A percentile compares a stretch with the other conserved stretches of the same genome.
These are phyloP conservation scores for Teunomyces atbi DNA, from an alignment of 805 yeast species.

Conservation along the genomic window DNA sequence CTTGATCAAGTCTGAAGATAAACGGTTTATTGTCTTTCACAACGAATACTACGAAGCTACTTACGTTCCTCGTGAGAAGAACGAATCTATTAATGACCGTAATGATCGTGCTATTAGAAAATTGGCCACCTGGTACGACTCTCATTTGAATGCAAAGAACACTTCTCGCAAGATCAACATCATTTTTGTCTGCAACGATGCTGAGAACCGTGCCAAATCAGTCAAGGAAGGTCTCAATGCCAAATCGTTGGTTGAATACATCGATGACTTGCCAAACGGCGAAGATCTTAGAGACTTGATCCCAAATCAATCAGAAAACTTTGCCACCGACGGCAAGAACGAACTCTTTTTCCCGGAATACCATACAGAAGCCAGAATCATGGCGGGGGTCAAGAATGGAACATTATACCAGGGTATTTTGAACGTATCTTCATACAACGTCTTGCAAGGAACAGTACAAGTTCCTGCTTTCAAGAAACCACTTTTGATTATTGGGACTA, in stretches of 20 bases:
- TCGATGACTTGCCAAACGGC: constrained; percentile 65
- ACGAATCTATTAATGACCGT: constrained; percentile 81
- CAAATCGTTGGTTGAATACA: constrained; percentile 63
- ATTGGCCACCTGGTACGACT: constrained; percentile 67
- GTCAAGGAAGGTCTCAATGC: constrained; percentile 51
- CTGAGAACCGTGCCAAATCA: constrained; percentile 60
- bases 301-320: constrained; percentile 53
- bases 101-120: constrained; percentile 88
- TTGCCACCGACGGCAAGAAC: constrained; percentile 23
- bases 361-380: constrained; percentile 73
- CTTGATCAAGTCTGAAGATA: constrained; percentile 69
- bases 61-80: constrained; percentile 55
- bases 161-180: constrained; percentile 41
- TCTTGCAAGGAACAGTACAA: constrained; percentile 80
- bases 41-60: constrained; percentile 84
- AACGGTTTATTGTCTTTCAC: constrained; percentile 87
- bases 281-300: constrained; percentile 75
- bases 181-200: constrained; percentile 75
- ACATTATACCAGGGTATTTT: constrained; percentile 83
- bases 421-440: constrained; percentile 79
- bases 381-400: constrained; percentile 90
- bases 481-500: constrained; percentile 75
- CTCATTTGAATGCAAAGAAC: constrained; percentile 51
- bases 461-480: constrained; percentile 77
- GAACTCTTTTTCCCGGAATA: constrained; percentile 74